Percentiles rank a stretch among this genome's conserved stretches.
These are phyloP conservation scores for Diaporthe vaccinii DNA, from an alignment of 2,329 filamentous ascomycete species.

Conservation along the genomic window DNA sequence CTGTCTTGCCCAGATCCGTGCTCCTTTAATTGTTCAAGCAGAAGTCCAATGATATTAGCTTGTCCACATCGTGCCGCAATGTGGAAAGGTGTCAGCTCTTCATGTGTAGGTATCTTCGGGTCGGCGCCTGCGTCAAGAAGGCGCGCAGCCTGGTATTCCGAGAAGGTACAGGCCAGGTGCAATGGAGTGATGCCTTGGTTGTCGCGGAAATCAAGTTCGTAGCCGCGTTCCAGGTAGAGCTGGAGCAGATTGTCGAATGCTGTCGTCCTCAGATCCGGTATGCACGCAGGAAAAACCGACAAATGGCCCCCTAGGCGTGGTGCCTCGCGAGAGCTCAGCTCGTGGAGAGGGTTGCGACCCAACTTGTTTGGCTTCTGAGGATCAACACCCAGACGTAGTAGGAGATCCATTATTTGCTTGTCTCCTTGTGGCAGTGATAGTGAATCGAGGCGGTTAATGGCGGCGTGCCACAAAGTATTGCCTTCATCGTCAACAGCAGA, in stretches of 20 bases:
- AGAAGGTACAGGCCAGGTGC: conserved; percentile 25
- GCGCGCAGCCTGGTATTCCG: conserved; percentile 11
- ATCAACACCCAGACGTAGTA: conserved; percentile 11
- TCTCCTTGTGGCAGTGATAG: background rate
- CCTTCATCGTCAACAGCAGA: conserved; percentile 13
- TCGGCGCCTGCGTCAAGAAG: background rate
- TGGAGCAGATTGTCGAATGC: conserved; percentile 1
- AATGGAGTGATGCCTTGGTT: conserved; percentile 1
- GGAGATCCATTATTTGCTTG: conserved; percentile 3
- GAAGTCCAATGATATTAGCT: conserved; percentile 23
- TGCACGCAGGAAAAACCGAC: background rate
- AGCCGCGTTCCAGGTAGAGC: background rate
- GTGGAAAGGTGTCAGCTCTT: conserved; percentile 15
- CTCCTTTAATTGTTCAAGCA: background rate
- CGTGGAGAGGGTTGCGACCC: conserved; percentile 15
- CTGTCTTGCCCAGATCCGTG: background rate
- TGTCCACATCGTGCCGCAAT: conserved; percentile 1
- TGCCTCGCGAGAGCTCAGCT: conserved; percentile 7
- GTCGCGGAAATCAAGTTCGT: background rate
- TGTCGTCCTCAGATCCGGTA: background rate
- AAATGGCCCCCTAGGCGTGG: background rate
- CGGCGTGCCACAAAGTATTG: conserved; percentile 25
- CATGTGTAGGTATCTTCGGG: background rate
- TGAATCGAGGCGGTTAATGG: background rate
- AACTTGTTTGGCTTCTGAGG: conserved; percentile 1